Conservation (phyloP, 1,139 yeast genomes). For the Blastobotrys indianensis region DNA sequence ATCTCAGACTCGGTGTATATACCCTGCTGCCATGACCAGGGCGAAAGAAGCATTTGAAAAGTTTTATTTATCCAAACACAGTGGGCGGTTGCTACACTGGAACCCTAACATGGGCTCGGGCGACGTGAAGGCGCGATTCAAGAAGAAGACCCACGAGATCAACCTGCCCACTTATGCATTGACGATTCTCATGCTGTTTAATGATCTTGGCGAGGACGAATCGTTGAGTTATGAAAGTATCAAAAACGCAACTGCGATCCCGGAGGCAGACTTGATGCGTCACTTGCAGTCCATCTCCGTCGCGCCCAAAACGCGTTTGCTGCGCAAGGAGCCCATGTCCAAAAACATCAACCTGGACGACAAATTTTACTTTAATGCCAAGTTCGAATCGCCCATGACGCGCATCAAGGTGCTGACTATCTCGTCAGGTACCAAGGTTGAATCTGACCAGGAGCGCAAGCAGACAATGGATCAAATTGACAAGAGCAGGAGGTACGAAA, state of each 20-base stretch:
- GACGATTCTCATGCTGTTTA: slow-evolving; percentile 66
- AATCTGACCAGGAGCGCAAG: slow-evolving; percentile 39
- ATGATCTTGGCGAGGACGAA: slow-evolving; percentile 46
- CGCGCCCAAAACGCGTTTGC: slow-evolving; percentile 71
- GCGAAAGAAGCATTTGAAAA: slow-evolving; percentile 41
- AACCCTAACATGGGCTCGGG: slow-evolving; percentile 73
- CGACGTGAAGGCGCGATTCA: slow-evolving; percentile 49
- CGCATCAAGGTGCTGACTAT: slow-evolving; percentile 79
- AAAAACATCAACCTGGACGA: slow-evolving; percentile 64
- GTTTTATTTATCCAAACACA: slow-evolving; percentile 57
- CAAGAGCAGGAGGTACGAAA: slow-evolving; percentile 50
- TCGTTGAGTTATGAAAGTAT: slow-evolving; percentile 58
- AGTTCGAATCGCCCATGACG: slow-evolving; percentile 63
- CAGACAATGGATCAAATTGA: slow-evolving; percentile 40
- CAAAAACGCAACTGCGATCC: slow-evolving; percentile 61
- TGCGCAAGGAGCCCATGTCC: slow-evolving; percentile 68
- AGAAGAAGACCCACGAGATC: slow-evolving; percentile 67
- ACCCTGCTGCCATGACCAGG: slow-evolving; percentile 44
- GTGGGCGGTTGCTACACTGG: slow-evolving; percentile 76
- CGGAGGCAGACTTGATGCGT: slow-evolving; percentile 63
- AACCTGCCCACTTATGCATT: slow-evolving; percentile 80
- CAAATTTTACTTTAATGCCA: slow-evolving; percentile 59
- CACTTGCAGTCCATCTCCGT: slow-evolving; percentile 81
- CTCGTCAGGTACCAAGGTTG: slow-evolving; percentile 38
- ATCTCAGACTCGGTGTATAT: slow-evolving; percentile 45